phyloP scores from a whole-genome alignment of 257 asterid species.

The Solanum paucissectum region DNA sequence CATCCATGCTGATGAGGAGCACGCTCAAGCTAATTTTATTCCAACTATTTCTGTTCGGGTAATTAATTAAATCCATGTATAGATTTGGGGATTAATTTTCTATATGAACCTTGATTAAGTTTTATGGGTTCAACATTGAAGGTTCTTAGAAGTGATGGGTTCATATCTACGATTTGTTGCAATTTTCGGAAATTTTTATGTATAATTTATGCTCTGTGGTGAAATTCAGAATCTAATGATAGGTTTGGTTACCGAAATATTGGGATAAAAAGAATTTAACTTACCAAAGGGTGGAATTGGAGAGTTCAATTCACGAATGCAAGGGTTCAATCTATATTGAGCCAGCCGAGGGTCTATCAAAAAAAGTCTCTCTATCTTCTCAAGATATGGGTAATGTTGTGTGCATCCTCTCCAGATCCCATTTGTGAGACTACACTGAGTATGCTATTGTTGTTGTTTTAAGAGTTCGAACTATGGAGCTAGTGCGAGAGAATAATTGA shows the following conservation, averaged over 20 bases:
- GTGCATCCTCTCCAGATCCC: background rate
- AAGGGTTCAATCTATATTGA: background rate
- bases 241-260: background rate
- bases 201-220: background rate
- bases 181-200: background rate
- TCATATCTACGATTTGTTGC: background rate
- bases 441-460: background rate
- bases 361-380: background rate
- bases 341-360: background rate
- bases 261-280: background rate
- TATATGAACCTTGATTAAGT: background rate
- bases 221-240: background rate
- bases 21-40: conserved; percentile 5
- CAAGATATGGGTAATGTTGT: background rate
- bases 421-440: background rate
- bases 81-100: background rate
- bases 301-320: background rate
- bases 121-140: background rate
- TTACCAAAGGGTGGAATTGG: background rate
- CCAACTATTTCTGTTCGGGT: conserved; percentile 65
- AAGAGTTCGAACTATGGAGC: background rate
- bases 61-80: background rate
- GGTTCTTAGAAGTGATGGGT: background rate
- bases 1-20: conserved; percentile 30
- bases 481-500: background rate